Evolutionary conservation across 345 rosid species (phyloP), one percentile per base, ranked within the genome.

Genomic region (Gossypium sturtianum): DNA sequence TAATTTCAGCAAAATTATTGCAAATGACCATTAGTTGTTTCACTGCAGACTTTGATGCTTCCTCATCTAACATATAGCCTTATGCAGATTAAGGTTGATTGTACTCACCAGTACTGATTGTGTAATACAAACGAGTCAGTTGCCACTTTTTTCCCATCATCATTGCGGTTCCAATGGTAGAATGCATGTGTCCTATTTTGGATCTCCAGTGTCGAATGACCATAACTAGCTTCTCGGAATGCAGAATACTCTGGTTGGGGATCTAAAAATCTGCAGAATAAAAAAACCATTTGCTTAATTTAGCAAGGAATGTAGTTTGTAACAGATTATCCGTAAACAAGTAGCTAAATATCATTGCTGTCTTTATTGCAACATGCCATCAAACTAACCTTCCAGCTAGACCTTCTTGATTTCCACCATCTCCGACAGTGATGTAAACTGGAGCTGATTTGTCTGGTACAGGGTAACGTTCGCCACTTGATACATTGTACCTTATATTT

Each of bases 211-310:
- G 92, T 93, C 20, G 98, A 90, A 76, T 93, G 98, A 9, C 97
- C 99, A 72, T 91, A 91, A 80, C 97, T 91, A 81, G 98, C 93
- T 90, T 95, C 99, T 72, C 98, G 79, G 75, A 93, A 95, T 73
- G 97, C 98, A 63, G 99, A 95, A 77, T 93, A 90, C 27, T 89
- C 92, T 71, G 99, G 98, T 65, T 96, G 97, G 57, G 98, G 99
- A 76, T 91, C 86, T 73, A 70, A 88, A 78, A 91, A 96, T 77
- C 97, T 96, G 79, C 47, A 83, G 44, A 74, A 63, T 20, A 63
- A 71, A 43, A 2, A 41, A 2, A 57, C 74, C 38, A 76, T 38
- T 10, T 65, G 48, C 38, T 22, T 43, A 19, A 64, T 19, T 5
- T 23, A 54, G 52, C 22, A 45, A 65, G 38, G 16, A 54, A 63